A percentile compares a stretch with the other conserved stretches of the same genome.
These are phyloP conservation scores for Porphyridium purpureum DNA, from an alignment of 23 red algal species.

Conservation along the genomic window DNA sequence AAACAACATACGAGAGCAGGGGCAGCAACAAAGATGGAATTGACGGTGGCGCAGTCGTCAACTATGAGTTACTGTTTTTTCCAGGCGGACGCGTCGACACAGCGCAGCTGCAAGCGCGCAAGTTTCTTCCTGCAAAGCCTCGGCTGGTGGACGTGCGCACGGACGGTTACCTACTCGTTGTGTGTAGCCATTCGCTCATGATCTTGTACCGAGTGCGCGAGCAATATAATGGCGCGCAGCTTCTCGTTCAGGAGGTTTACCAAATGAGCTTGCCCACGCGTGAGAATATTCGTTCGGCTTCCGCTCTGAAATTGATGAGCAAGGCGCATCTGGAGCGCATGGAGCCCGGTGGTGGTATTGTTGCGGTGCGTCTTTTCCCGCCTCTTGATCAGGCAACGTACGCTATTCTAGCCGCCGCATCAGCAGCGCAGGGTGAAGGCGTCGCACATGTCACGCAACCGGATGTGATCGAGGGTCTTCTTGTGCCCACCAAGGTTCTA, in stretches of 20 bases:
- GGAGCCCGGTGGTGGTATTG: constrained; percentile 39
- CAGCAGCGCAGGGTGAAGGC: too few species aligned
- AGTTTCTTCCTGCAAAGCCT: constrained; percentile 27
- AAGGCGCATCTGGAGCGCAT: constrained; percentile 1
- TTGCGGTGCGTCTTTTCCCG: constrained; percentile 46
- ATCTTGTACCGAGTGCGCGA: constrained; percentile 36
- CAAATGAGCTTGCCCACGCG: constrained; percentile 31
- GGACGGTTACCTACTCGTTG: constrained; percentile 63
- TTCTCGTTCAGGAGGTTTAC: constrained; percentile 38
- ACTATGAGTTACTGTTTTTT: constrained; percentile 53
- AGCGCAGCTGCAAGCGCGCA: constrained; percentile 38
- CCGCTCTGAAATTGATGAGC: constrained; percentile 21
- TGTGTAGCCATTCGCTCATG: constrained; percentile 29
- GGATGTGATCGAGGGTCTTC: too few species aligned
- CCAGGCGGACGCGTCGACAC: constrained; percentile 31
- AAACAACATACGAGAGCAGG: too few species aligned
- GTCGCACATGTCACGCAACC: too few species aligned
- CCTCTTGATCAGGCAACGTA: constrained; percentile 13
- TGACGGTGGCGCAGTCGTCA: constrained; percentile 1
- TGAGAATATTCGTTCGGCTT: constrained; percentile 20
- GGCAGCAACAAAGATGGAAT: background rate
- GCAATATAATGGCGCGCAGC: background rate
- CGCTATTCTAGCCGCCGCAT: too few species aligned
- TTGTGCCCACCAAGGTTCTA: constrained; percentile 49
- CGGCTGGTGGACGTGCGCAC: constrained; percentile 42